Evolutionary conservation across 2,329 filamentous ascomycete species (phyloP).

Genomic region (Xylaria sp.): DNA sequence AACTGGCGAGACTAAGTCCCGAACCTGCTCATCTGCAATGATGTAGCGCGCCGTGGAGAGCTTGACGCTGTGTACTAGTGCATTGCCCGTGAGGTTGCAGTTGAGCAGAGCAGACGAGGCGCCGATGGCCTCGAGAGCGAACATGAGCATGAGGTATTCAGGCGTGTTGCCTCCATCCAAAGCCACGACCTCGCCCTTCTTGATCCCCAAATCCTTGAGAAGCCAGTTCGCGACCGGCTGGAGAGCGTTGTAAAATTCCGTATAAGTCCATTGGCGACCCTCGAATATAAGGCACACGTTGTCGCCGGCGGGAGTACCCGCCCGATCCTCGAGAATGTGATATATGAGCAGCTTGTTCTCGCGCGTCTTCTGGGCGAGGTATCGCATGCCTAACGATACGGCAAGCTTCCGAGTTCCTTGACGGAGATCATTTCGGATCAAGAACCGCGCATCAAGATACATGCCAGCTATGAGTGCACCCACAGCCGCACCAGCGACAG

Average conservation of each 20-base stretch:
- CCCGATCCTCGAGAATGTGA: constrained; percentile 44
- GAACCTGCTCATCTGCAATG: constrained; percentile 66
- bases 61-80: constrained; percentile 72
- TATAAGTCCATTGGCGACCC: constrained; percentile 68
- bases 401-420: constrained; percentile 21
- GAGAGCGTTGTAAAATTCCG: constrained; percentile 61
- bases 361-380: constrained; percentile 50
- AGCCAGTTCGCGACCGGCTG: constrained; percentile 72
- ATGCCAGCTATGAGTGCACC: constrained; percentile 33
- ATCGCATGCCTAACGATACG: constrained; percentile 3
- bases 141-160: constrained; percentile 72
- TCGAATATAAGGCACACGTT: constrained; percentile 64
- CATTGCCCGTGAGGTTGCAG: constrained; percentile 70
- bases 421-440: constrained; percentile 34
- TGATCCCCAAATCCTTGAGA: constrained; percentile 64
- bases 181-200: constrained; percentile 68
- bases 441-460: constrained; percentile 35
- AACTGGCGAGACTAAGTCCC: constrained; percentile 65
- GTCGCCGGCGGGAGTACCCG: constrained; percentile 36
- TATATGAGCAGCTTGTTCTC: constrained; percentile 42
- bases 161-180: constrained; percentile 73
- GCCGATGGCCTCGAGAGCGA: constrained; percentile 73
- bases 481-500: constrained; percentile 26
- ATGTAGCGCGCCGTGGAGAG: constrained; percentile 65
- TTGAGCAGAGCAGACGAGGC: constrained; percentile 76